These are phyloP conservation scores for Tripidium arundinaceum DNA, from an alignment of 202 grass and related monocot genomes.

Conservation along the genomic window DNA sequence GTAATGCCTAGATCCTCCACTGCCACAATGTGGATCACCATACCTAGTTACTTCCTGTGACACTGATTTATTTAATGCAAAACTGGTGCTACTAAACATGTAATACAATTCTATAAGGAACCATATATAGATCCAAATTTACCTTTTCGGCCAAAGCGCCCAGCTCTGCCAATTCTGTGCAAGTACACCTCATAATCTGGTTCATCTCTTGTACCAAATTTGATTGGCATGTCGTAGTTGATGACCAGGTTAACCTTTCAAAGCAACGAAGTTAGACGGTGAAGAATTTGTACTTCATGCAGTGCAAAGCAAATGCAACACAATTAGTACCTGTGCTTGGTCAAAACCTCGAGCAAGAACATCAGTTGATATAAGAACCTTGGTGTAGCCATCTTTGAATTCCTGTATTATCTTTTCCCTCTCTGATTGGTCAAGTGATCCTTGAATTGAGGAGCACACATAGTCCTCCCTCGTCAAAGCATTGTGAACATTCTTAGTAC, in stretches of 20 bases:
- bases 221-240: slow-evolving; percentile 93
- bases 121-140: slow-evolving; percentile 19
- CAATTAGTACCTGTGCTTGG: slow-evolving; percentile 78
- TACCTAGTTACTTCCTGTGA: neutral
- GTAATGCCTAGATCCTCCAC: too few species aligned
- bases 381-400: slow-evolving; percentile 95
- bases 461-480: slow-evolving; percentile 76
- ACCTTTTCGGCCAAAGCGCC: slow-evolving; percentile 96
- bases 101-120: neutral
- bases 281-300: neutral
- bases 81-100: neutral
- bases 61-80: neutral
- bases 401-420: slow-evolving; percentile 88
- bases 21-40: neutral
- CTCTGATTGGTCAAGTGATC: slow-evolving; percentile 72
- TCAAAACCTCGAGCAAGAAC: slow-evolving; percentile 95
- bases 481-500: slow-evolving; percentile 65
- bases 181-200: slow-evolving; percentile 96
- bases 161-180: slow-evolving; percentile 95
- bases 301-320: neutral
- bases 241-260: slow-evolving; percentile 93
- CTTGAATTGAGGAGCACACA: slow-evolving; percentile 93
- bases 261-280: slow-evolving; percentile 25
- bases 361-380: slow-evolving; percentile 94
- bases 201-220: slow-evolving; percentile 55